These are phyloP conservation scores for Kodamaea anthophila DNA, from an alignment of 1,139 yeast genomes.

Conservation along the genomic window DNA sequence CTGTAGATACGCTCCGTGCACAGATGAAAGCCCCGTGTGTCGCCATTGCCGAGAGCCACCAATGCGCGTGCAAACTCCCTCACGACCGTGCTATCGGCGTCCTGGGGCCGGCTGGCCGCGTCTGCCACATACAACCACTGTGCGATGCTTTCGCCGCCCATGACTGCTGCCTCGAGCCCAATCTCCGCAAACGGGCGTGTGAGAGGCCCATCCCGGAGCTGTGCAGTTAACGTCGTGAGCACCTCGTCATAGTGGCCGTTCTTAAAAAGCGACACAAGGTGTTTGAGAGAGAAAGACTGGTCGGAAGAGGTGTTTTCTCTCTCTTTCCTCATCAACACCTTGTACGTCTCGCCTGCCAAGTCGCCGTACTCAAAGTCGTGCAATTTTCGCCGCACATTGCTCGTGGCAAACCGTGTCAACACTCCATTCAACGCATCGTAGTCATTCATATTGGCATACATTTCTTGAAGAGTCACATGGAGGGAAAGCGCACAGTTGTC, in stretches of 20 bases:
- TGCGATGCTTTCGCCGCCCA: constrained; percentile 54
- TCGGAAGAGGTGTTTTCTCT: constrained; percentile 7
- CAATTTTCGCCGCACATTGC: constrained; percentile 64
- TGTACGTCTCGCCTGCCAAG: constrained; percentile 81
- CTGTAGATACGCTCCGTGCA: constrained; percentile 48
- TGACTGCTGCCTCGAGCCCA: constrained; percentile 72
- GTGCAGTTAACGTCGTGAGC: constrained; percentile 28
- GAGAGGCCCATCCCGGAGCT: constrained; percentile 22
- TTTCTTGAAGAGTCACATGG: constrained; percentile 59
- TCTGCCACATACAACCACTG: constrained; percentile 48
- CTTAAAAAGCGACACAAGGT: constrained; percentile 32
- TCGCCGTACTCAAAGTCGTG: constrained; percentile 79
- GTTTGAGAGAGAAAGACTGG: constrained; percentile 4
- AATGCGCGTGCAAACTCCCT: constrained; percentile 64
- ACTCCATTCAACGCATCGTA: constrained; percentile 88
- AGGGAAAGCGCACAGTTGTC: too few relatives aligned
- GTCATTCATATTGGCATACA: constrained; percentile 85
- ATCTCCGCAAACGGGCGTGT: constrained; percentile 30
- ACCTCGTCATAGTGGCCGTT: constrained; percentile 41
- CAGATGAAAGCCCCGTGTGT: constrained; percentile 22
- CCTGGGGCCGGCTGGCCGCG: constrained; percentile 34
- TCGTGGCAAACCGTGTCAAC: constrained; percentile 64
- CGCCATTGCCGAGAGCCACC: constrained; percentile 30
- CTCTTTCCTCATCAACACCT: constrained; percentile 46
- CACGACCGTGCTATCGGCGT: constrained; percentile 52